Evolutionary conservation across 768 basidiomycete species (phyloP).

Genomic region (Clathrus columnatus): DNA sequence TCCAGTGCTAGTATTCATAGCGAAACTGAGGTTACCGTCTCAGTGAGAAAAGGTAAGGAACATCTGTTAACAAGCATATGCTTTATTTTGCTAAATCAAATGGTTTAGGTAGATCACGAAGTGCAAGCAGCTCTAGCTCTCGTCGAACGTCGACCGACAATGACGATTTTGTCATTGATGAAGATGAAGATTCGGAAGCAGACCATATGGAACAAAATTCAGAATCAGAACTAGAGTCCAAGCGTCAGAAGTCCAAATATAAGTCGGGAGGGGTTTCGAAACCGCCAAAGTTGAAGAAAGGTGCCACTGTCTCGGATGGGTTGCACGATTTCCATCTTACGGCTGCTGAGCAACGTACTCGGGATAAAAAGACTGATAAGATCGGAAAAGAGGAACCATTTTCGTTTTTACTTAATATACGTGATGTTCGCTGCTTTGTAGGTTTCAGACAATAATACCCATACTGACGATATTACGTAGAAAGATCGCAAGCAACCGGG

Average conservation of each 20-base stretch:
- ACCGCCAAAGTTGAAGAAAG: conserved; percentile 26
- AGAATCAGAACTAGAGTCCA: conserved; percentile 18
- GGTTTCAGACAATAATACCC: not conserved
- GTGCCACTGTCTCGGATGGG: conserved; percentile 22
- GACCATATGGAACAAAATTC: conserved; percentile 20
- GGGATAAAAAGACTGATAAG: conserved; percentile 76
- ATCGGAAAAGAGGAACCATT: conserved; percentile 71
- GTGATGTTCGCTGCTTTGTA: conserved; percentile 45
- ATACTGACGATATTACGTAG: conserved; percentile 28
- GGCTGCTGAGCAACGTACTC: conserved; percentile 68
- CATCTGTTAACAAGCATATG: not conserved
- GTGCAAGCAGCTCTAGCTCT: conserved; percentile 58
- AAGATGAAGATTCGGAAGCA: conserved; percentile 36
- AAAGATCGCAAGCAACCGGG: conserved; percentile 72
- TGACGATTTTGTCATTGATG: conserved; percentile 66
- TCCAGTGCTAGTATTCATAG: not conserved
- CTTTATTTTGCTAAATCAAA: not conserved
- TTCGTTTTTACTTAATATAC: conserved; percentile 59
- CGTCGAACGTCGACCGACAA: conserved; percentile 39
- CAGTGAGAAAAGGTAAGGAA: not conserved
- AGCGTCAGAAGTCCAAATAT: conserved; percentile 28
- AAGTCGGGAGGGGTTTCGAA: conserved; percentile 8
- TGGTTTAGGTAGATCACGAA: conserved; percentile 34
- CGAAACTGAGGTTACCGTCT: not conserved
- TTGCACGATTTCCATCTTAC: conserved; percentile 49